Evolutionary conservation across 768 basidiomycete species (phyloP).

Genomic region (Phanerodontia chrysosporium): DNA sequence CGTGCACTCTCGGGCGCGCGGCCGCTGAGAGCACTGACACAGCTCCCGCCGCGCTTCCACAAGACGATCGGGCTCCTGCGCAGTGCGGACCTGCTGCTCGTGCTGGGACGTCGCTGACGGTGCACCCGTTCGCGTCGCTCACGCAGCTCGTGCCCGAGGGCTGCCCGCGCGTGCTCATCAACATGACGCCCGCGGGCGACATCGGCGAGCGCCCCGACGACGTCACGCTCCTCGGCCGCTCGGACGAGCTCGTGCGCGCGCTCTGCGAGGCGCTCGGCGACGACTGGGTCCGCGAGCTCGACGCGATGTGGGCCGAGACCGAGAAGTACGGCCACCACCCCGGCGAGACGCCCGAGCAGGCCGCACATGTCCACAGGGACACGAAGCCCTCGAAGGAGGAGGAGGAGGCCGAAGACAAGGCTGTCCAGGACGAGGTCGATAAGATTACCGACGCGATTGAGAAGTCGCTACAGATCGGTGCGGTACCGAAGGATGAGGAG

Average conservation of each 20-base stretch:
- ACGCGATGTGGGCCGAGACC: conserved; percentile 22
- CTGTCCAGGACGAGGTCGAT: conserved; percentile 11
- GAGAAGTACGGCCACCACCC: conserved; percentile 9
- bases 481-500: background rate
- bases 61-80: conserved; percentile 45
- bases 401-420: conserved; percentile 1
- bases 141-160: conserved; percentile 41
- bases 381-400: background rate
- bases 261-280: conserved; percentile 61
- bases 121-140: conserved; percentile 84
- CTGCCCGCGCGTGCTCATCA: conserved; percentile 86
- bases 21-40: conserved; percentile 54
- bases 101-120: conserved; percentile 90
- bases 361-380: background rate
- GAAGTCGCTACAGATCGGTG: conserved; percentile 7
- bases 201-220: conserved; percentile 53
- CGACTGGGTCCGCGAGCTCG: conserved; percentile 45
- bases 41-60: conserved; percentile 77
- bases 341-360: background rate
- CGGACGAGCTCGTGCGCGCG: conserved; percentile 61
- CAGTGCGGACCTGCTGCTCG: conserved; percentile 80
- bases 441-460: conserved; percentile 9
- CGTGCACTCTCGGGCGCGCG: conserved; percentile 24
- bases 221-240: conserved; percentile 62
- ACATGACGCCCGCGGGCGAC: conserved; percentile 76